phyloP scores from a whole-genome alignment of 768 basidiomycete species.

The Rhodotorula toruloides region DNA sequence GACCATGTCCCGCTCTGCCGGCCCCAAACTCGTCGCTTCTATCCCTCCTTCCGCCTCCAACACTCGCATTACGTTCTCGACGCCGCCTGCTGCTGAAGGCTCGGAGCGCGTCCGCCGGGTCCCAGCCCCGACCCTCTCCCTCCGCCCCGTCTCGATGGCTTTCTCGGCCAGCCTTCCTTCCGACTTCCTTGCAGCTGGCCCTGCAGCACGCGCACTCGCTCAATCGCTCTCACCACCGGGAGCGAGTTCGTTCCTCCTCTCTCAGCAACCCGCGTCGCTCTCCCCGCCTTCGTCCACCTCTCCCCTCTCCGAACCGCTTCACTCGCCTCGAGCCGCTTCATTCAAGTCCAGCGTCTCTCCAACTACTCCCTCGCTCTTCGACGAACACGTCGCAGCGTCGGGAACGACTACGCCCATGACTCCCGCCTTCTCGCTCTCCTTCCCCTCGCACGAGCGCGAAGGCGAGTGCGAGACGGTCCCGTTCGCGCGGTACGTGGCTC shows the following conservation, averaged over 20 bases:
- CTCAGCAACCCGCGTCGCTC: neutral
- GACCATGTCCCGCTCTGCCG: constrained; percentile 3
- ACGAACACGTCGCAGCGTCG: neutral
- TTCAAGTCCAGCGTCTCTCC: constrained; percentile 20
- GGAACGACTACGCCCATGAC: constrained; percentile 22
- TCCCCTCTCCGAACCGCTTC: neutral
- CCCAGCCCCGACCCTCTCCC: constrained; percentile 18
- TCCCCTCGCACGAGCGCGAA: neutral
- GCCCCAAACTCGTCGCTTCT: neutral
- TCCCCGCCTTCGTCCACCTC: neutral
- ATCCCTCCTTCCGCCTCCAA: neutral
- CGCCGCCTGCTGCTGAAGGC: constrained; percentile 3
- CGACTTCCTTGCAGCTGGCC: constrained; percentile 27
- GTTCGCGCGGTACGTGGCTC: constrained; percentile 2
- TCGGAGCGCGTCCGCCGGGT: neutral
- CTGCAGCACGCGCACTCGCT: neutral
- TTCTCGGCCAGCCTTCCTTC: constrained; percentile 33
- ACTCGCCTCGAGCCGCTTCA: constrained; percentile 24
- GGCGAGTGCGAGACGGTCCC: neutral
- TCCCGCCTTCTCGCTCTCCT: constrained; percentile 4
- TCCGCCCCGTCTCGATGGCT: constrained; percentile 37
- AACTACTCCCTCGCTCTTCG: constrained; percentile 20
- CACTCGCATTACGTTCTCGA: constrained; percentile 19
- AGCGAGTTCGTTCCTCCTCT: neutral
- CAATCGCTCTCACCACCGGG: neutral